Evolutionary conservation across 1,139 yeast species (phyloP).

Genomic region (Taphrina pruni): DNA sequence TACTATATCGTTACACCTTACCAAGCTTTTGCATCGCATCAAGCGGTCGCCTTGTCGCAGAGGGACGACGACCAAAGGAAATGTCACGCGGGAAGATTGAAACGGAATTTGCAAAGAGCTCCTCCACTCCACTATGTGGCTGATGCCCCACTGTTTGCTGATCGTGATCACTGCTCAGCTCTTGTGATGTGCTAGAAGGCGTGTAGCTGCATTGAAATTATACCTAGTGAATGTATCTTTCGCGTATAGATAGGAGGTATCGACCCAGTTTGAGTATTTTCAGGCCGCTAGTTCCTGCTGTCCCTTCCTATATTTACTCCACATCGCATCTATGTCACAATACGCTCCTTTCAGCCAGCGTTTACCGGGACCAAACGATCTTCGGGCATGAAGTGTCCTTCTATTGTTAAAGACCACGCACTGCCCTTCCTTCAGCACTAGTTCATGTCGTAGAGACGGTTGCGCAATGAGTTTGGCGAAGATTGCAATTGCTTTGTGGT

Average conservation of each 20-base stretch:
- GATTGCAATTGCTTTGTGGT: slow-evolving; percentile 49
- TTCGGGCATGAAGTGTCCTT: slow-evolving; percentile 72
- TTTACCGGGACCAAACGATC: slow-evolving; percentile 63
- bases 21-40: no score
- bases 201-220: no score
- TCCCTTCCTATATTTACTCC: slow-evolving; percentile 33
- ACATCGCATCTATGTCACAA: slow-evolving; percentile 71
- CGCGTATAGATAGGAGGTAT: no score
- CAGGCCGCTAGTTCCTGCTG: slow-evolving; percentile 1
- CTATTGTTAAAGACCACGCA: slow-evolving; percentile 78
- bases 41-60: no score
- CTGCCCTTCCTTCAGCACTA: slow-evolving; percentile 66
- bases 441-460: slow-evolving; percentile 62
- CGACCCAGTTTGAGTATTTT: no score
- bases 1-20: no score
- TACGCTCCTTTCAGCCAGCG: slow-evolving; percentile 84
- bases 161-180: slow-evolving; percentile 3
- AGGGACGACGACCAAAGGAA: background rate
- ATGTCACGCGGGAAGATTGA: background rate
- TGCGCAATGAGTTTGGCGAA: slow-evolving; percentile 68
- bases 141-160: slow-evolving; percentile 6
- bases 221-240: no score
- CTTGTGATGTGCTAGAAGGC: background rate
- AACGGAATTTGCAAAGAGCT: background rate
- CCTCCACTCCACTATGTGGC: slow-evolving; percentile 19